A percentile compares a stretch with the other conserved stretches of the same genome.
phyloP scores from a whole-genome alignment of 2,329 filamentous ascomycete species.

The Hortaea sp. region DNA sequence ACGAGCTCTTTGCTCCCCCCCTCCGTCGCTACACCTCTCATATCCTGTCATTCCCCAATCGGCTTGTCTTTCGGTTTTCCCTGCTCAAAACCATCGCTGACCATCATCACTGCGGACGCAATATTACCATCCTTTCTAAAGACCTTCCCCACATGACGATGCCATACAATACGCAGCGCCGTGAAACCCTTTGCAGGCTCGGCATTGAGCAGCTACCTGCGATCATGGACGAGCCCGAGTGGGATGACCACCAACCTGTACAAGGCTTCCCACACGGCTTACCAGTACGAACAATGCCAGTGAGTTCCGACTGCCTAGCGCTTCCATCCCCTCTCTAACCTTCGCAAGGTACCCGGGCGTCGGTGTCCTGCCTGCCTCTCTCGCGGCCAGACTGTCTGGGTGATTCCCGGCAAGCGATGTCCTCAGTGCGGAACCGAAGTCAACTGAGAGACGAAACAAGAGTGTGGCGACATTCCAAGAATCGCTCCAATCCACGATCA shows the following conservation, averaged over 20 bases:
- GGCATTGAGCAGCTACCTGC: slow-evolving; percentile 22
- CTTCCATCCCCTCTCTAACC: too few relatives aligned
- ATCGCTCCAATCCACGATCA: too few relatives aligned
- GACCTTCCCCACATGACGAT: slow-evolving; percentile 8
- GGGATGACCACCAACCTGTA: slow-evolving; percentile 4
- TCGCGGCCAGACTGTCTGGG: slow-evolving; percentile 23
- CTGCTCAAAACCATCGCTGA: neutral
- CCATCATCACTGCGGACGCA: neutral
- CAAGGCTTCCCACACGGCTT: slow-evolving; percentile 5
- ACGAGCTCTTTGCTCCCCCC: neutral
- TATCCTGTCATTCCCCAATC: neutral
- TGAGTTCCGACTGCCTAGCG: slow-evolving; percentile 1
- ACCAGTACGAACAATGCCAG: slow-evolving; percentile 13
- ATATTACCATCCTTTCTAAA: neutral
- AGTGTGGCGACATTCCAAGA: neutral
- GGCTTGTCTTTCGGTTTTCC: too few relatives aligned
- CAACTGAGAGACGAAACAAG: slow-evolving; percentile 9
- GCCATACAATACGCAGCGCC: slow-evolving; percentile 17
- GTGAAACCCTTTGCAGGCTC: slow-evolving; percentile 15
- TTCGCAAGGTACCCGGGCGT: slow-evolving; percentile 21
- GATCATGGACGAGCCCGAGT: slow-evolving; percentile 4
- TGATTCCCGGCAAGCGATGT: slow-evolving; percentile 27
- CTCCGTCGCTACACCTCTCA: neutral
- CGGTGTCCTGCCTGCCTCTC: slow-evolving; percentile 22
- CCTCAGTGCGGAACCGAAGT: slow-evolving; percentile 25